phyloP scores from a whole-genome alignment of 805 yeast species.

The Lipomyces chichibuensis region DNA sequence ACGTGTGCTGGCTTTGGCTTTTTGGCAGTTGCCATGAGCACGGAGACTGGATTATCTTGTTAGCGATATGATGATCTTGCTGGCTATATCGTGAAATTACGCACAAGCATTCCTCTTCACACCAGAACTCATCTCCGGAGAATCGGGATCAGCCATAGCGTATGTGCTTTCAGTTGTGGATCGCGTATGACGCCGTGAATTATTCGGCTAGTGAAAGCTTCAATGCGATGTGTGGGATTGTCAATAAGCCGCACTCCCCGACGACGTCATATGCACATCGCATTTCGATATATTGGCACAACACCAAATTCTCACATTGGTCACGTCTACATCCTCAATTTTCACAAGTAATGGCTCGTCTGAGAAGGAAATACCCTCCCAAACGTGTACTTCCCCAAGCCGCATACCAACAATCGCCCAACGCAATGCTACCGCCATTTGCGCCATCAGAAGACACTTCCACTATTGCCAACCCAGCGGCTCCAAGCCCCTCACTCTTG shows the following conservation, averaged over 20 bases:
- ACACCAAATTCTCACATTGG: neutral
- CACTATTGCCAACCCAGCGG: neutral
- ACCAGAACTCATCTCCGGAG: neutral
- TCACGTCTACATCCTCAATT: neutral
- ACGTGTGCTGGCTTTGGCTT: slow-evolving; percentile 1
- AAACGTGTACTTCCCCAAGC: slow-evolving; percentile 18
- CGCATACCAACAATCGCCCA: slow-evolving; percentile 4
- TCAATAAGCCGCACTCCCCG: no score
- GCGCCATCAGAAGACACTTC: neutral
- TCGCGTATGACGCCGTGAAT: neutral
- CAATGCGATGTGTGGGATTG: no score
- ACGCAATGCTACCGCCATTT: slow-evolving; percentile 9
- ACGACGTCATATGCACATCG: no score
- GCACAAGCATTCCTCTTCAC: slow-evolving; percentile 4
- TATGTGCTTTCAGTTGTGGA: neutral
- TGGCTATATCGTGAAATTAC: neutral
- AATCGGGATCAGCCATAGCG: neutral
- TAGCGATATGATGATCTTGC: neutral
- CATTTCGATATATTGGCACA: neutral
- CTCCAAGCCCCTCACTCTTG: slow-evolving; percentile 5
- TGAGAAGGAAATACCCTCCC: slow-evolving; percentile 28
- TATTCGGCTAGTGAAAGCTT: no score
- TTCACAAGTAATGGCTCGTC: slow-evolving; percentile 16
- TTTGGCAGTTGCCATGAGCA: neutral
- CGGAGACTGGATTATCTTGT: neutral